Base-by-base conservation (phyloP, 495 filamentous ascomycete genomes). In the Xylaria palmicola region DNA sequence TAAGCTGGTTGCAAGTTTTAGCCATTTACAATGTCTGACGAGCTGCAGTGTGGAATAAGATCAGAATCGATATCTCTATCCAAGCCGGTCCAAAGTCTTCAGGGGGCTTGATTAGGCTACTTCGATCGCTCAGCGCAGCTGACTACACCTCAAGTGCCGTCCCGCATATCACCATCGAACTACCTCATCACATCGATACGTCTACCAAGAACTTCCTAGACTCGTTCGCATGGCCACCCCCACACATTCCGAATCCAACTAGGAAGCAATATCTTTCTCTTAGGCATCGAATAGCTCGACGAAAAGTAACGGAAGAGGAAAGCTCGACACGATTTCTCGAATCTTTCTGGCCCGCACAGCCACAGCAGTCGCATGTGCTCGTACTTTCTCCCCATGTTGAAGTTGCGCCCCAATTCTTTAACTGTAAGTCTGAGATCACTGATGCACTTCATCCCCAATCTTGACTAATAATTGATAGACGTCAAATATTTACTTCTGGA, bases 81-180 rank as follows among this genome's bases (percentile, higher is more conserved):
- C 87, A 91, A 49, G 88, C 88, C n/a, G 78, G 86, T 12, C 70
- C 82, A 7, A 78, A 84, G 3, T 83, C 85, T 26, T 85, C 90
- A 8, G 90, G 90, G 2, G 88, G 87, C 47, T 62, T 96, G 17
- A 84, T 90, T 24, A 81, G 89, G 48, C 78, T 95, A 20, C 77
- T 96, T 1, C 81, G 82, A 55, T 93, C 90, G 19, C 77, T 96
- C 17, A 76, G 85, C 63, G 76, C 76, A 7, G 90, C 91, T 1
- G 90, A 96, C 62, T 93, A 89, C 68, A 83, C 86, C 57, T 85
- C 85, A 3, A 78, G 83, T 10, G 68, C 77, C 6, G 72, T 76
- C 13, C 91, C 92, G 1, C 82, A 86, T 68, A 71, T 96, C 19
- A 93, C 90, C 12, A 85, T 96, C 56, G 92, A 96, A 65, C 83